These are phyloP conservation scores for Sicyos edulis DNA, from an alignment of 306 rosid genomes.

Conservation along the genomic window DNA sequence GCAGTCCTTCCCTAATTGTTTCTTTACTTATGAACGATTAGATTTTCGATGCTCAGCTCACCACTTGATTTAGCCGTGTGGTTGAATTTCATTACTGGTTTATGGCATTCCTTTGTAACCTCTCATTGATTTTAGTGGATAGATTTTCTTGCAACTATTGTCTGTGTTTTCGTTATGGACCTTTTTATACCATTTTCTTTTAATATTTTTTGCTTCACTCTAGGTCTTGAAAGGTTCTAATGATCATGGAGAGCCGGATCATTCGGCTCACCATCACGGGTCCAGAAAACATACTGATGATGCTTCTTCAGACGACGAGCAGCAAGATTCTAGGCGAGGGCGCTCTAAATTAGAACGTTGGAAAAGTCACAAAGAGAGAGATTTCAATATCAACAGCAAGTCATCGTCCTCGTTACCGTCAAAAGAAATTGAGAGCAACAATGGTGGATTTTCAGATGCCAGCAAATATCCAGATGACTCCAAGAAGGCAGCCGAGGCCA, in stretches of 20 bases:
- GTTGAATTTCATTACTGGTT: neutral
- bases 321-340: constrained; percentile 62
- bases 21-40: neutral
- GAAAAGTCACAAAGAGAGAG: constrained; percentile 90
- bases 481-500: constrained; percentile 37
- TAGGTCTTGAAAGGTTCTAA: constrained; percentile 67
- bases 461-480: constrained; percentile 53
- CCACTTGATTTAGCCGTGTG: neutral
- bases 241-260: constrained; percentile 32
- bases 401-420: constrained; percentile 49
- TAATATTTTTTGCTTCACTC: constrained; percentile 15
- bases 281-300: constrained; percentile 58
- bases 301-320: constrained; percentile 71
- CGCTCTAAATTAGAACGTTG: constrained; percentile 96
- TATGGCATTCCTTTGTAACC: neutral
- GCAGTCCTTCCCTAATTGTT: neutral
- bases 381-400: constrained; percentile 52
- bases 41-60: neutral
- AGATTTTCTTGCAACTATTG: neutral
- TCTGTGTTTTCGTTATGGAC: constrained; percentile 3
- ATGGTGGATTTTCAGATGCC: constrained; percentile 47
- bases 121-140: neutral
- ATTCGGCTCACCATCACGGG: constrained; percentile 31
- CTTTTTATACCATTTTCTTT: neutral
- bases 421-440: constrained; percentile 48